A percentile compares a stretch with the other conserved stretches of the same genome.
These are phyloP conservation scores for Penicillium digitatum DNA, from an alignment of 2,329 filamentous ascomycete genomes.

Conservation along the genomic window DNA sequence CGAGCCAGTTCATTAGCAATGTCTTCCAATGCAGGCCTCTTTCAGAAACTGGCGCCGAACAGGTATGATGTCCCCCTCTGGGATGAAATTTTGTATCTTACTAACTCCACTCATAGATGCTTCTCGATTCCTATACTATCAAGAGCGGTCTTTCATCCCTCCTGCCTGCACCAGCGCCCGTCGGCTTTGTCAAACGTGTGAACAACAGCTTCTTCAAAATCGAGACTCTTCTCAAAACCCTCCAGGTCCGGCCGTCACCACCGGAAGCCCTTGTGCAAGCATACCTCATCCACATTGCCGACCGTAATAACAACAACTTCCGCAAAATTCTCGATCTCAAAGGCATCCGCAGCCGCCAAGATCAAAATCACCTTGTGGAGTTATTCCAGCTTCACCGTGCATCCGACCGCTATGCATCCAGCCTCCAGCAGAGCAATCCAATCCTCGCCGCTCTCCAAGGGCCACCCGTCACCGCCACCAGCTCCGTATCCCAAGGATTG, in stretches of 20 bases:
- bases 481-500: conserved; percentile 47
- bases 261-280: conserved; percentile 94
- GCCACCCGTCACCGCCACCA: conserved; percentile 27
- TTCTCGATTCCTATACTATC: conserved; percentile 81
- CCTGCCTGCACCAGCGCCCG: conserved; percentile 55
- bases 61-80: conserved; percentile 49
- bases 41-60: conserved; percentile 89
- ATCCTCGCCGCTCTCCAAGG: conserved; percentile 62
- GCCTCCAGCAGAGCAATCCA: conserved; percentile 66
- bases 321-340: conserved; percentile 94
- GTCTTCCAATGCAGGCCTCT: conserved; percentile 87
- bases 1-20: conserved; percentile 72
- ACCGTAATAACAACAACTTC: conserved; percentile 92
- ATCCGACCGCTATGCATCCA: conserved; percentile 58
- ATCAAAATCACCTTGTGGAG: conserved; percentile 78
- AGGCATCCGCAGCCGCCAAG: conserved; percentile 73
- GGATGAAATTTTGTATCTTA: neutral
- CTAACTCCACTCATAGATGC: conserved; percentile 59
- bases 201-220: conserved; percentile 79
- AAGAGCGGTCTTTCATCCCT: conserved; percentile 49
- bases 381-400: conserved; percentile 83
- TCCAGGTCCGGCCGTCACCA: conserved; percentile 87
- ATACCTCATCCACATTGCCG: conserved; percentile 93
- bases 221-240: conserved; percentile 88
- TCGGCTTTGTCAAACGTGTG: conserved; percentile 78